These are phyloP conservation scores for Kalanchoe fedtschenkoi DNA, from an alignment of 164 flowering plant genomes.

Conservation along the genomic window DNA sequence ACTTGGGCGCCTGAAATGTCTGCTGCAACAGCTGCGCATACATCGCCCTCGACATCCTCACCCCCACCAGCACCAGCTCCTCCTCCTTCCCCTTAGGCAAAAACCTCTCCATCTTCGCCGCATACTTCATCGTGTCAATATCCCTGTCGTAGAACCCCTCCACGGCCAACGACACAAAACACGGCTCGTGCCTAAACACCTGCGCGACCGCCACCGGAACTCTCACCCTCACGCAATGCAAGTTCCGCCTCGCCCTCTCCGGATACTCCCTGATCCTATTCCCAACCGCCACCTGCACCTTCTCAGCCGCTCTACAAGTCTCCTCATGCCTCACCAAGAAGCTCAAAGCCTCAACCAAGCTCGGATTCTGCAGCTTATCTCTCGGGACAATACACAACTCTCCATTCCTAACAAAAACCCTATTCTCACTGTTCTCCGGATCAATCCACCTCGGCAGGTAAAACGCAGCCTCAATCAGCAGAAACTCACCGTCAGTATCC, in stretches of 20 bases:
- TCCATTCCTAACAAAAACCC: slow-evolving; percentile 61
- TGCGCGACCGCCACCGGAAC: slow-evolving; percentile 71
- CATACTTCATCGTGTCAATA: slow-evolving; percentile 75
- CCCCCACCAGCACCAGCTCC: slow-evolving; percentile 52
- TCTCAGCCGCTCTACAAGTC: slow-evolving; percentile 36
- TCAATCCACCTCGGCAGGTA: slow-evolving; percentile 78
- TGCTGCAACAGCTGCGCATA: slow-evolving; percentile 86
- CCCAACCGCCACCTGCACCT: slow-evolving; percentile 44
- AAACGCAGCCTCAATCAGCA: slow-evolving; percentile 77
- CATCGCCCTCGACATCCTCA: slow-evolving; percentile 82
- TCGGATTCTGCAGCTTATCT: slow-evolving; percentile 25
- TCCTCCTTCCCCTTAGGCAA: slow-evolving; percentile 39
- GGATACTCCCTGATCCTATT: slow-evolving; percentile 49
- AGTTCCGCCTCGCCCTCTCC: slow-evolving; percentile 41
- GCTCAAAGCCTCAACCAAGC: slow-evolving; percentile 29
- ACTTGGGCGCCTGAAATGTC: slow-evolving; percentile 74
- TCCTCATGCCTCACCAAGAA: slow-evolving; percentile 15
- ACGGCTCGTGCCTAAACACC: slow-evolving; percentile 68
- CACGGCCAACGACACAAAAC: slow-evolving; percentile 67
- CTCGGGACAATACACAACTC: slow-evolving; percentile 52
- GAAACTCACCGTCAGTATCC: slow-evolving; percentile 85
- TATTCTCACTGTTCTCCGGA: slow-evolving; percentile 50
- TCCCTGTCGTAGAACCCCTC: slow-evolving; percentile 90
- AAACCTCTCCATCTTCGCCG: slow-evolving; percentile 77
- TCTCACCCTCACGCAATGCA: slow-evolving; percentile 63